Evolutionary conservation across 495 filamentous ascomycete species (phyloP), one percentile per base, ranked within the genome.

Genomic region (Penicillium argentinense): DNA sequence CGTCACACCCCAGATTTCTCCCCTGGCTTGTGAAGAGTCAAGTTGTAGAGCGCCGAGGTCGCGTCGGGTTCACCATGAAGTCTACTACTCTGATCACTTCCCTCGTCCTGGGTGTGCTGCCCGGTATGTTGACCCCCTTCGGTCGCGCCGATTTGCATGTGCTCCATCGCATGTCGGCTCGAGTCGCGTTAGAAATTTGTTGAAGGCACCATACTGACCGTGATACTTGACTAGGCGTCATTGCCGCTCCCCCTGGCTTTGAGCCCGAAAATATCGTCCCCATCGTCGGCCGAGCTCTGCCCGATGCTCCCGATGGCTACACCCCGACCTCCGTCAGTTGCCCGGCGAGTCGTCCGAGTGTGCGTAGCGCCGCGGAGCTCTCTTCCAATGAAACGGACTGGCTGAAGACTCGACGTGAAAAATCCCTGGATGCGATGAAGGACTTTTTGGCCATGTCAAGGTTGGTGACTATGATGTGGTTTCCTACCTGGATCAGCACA

Each of bases 391-490:
- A 96, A 66, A 77, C 73, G 21, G 60, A 73, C 53, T 96, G 90
- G 90, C 67, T 87, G 14, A 42, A 79, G 21, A 49, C 48, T 16
- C 68, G 79, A 17, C 68, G 73, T 33, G 64, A 64, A 4, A 71
- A 75, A 42, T 88, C 85, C 0, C 52, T 88, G 25, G 60, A 76
- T 3, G 80, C 88, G n/a, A 76, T 95, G 80, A 77, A 72, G 22
- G 75, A 88, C 18, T 82, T 95, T 39, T 78, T 98, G 70, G 71
- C 12, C 80, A 86, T 49, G 69, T 89, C 48, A 83, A 82, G 42
- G 88, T 98, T 48, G 59, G 75, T 13, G 83, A 80, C 49, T 93
- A 93, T 51, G 87, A 98, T 63, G 86, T 84, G 12, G 74, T 59
- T 2, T 57, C 61, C 3, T 97, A 91, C 57, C 76, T 98, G 59